Conservation (phyloP, 192 early-diverging fungal genomes). For the Mortierella antarctica region DNA sequence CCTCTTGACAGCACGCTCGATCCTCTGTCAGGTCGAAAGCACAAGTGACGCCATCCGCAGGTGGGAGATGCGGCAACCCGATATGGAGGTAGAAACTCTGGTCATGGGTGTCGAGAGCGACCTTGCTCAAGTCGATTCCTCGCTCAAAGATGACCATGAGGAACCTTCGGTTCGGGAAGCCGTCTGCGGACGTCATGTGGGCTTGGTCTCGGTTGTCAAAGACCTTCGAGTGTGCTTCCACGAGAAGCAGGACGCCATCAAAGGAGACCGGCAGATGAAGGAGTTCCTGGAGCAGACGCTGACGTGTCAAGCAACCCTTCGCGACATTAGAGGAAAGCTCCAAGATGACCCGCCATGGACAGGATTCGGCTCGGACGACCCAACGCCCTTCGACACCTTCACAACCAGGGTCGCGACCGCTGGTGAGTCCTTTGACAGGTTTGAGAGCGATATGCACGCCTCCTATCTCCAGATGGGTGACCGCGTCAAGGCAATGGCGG, state of each 20-base stretch:
- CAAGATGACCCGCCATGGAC: slow-evolving; percentile 21
- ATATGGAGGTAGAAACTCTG: slow-evolving; percentile 16
- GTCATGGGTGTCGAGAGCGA: slow-evolving; percentile 13
- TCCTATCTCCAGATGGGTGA: slow-evolving; percentile 1
- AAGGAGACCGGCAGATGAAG: slow-evolving; percentile 45
- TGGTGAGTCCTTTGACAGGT: slow-evolving; percentile 20
- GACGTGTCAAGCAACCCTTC: slow-evolving; percentile 21
- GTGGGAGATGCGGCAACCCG: slow-evolving; percentile 47
- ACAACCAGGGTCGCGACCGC: neutral
- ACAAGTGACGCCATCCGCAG: slow-evolving; percentile 10
- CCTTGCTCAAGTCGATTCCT: neutral
- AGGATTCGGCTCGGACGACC: slow-evolving; percentile 32
- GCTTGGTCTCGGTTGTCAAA: slow-evolving; percentile 12
- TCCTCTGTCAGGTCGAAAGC: slow-evolving; percentile 20
- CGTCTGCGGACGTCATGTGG: slow-evolving; percentile 25
- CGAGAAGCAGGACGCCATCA: slow-evolving; percentile 36
- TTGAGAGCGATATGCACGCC: slow-evolving; percentile 7
- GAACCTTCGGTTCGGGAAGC: slow-evolving; percentile 12
- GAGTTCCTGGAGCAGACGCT: slow-evolving; percentile 32
- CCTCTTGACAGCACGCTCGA: slow-evolving; percentile 9
- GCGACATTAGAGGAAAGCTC: slow-evolving; percentile 17
- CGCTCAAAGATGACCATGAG: neutral
- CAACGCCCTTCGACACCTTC: slow-evolving; percentile 31
- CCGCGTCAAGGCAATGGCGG: slow-evolving; percentile 31
- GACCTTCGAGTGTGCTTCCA: slow-evolving; percentile 33